These are phyloP conservation scores for Melanomma pulvis-pyrius DNA, from an alignment of 495 filamentous ascomycete species.

Conservation along the genomic window DNA sequence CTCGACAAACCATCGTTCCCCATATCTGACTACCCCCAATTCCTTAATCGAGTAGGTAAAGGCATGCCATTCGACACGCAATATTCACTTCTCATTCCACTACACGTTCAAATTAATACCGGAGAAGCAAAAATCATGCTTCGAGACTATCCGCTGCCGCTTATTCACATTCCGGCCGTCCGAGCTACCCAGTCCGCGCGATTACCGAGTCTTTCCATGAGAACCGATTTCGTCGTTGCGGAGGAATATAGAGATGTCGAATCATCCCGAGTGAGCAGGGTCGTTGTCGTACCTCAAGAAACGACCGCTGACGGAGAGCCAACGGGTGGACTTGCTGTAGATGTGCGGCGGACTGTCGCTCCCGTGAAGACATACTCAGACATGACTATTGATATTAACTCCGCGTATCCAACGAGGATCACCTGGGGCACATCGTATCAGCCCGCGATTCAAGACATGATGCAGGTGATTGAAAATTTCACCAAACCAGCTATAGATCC, in stretches of 20 bases:
- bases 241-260: slow-evolving; percentile 83
- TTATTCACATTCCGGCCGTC: slow-evolving; percentile 86
- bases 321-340: slow-evolving; percentile 70
- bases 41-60: slow-evolving; percentile 86
- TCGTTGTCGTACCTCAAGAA: slow-evolving; percentile 80
- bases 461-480: slow-evolving; percentile 98
- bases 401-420: slow-evolving; percentile 83
- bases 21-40: slow-evolving; percentile 74
- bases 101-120: slow-evolving; percentile 88
- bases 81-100: slow-evolving; percentile 85
- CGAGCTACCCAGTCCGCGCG: slow-evolving; percentile 77
- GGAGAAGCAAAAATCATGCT: slow-evolving; percentile 83
- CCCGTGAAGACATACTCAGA: slow-evolving; percentile 98
- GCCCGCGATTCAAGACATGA: slow-evolving; percentile 98
- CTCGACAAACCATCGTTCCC: slow-evolving; percentile 95
- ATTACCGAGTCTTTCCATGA: slow-evolving; percentile 78
- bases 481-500: slow-evolving; percentile 93
- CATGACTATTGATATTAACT: slow-evolving; percentile 88
- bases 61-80: slow-evolving; percentile 91
- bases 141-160: slow-evolving; percentile 89
- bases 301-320: slow-evolving; percentile 50
- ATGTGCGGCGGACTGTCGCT: slow-evolving; percentile 88
- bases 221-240: slow-evolving; percentile 93
- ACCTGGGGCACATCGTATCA: slow-evolving; percentile 98
- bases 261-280: slow-evolving; percentile 75